Conservation (phyloP, 306 rosid species). For the Crotalaria pallida region DNA sequence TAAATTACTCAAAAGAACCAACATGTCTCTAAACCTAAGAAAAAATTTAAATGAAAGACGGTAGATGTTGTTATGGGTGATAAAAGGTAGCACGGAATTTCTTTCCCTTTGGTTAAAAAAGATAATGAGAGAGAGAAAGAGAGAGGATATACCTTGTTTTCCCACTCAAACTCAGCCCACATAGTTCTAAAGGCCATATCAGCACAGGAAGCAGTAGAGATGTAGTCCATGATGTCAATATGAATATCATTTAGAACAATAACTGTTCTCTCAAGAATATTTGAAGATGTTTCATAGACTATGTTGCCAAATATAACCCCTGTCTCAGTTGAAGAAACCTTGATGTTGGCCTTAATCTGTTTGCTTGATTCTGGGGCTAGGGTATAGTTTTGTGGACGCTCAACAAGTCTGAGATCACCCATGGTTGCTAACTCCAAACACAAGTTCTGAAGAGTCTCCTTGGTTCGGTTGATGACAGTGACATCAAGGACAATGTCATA, state of each 20-base stretch:
- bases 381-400: constrained; percentile 96
- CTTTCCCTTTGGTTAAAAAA: neutral
- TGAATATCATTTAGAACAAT: constrained; percentile 97
- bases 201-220: constrained; percentile 93
- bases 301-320: constrained; percentile 97
- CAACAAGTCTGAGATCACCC: constrained; percentile 99
- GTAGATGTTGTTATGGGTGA: neutral
- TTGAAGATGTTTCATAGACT: constrained; percentile 89
- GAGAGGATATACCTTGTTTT: constrained; percentile 69
- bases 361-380: constrained; percentile 96
- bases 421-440: constrained; percentile 98
- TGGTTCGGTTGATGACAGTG: constrained; percentile 93
- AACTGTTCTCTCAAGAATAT: constrained; percentile 86
- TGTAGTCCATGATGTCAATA: constrained; percentile 99
- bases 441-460: constrained; percentile 93
- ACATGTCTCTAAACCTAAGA: neutral
- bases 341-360: constrained; percentile 95
- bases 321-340: constrained; percentile 97
- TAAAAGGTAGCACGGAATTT: neutral
- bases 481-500: constrained; percentile 97
- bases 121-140: neutral
- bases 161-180: constrained; percentile 99
- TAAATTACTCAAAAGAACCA: neutral
- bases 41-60: neutral
- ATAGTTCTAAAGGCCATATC: constrained; percentile 90